These are phyloP conservation scores for Epichloe glyceriae DNA, from an alignment of 2,329 filamentous ascomycete species.

Conservation along the genomic window DNA sequence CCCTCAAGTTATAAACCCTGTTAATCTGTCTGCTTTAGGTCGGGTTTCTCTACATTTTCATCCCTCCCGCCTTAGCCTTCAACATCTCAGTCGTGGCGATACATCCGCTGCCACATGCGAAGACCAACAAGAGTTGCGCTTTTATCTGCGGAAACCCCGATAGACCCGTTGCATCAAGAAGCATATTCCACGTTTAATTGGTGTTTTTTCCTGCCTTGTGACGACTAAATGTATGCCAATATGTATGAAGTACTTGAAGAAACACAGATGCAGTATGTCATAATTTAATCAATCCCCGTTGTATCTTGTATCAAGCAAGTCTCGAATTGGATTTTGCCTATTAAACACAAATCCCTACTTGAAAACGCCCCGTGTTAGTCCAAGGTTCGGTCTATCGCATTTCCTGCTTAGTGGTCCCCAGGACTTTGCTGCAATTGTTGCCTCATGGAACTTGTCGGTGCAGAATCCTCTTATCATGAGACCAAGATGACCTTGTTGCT, in stretches of 20 bases:
- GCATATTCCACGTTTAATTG: background rate
- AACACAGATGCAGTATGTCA: background rate
- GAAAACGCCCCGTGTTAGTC: background rate
- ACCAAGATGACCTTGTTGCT: constrained; percentile 1
- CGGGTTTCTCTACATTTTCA: no score
- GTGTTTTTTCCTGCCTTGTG: background rate
- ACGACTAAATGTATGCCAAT: background rate
- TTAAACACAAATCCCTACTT: background rate
- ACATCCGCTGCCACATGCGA: no score
- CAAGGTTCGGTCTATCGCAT: background rate
- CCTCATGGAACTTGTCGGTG: background rate
- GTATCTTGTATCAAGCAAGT: background rate
- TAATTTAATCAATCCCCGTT: background rate
- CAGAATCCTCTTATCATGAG: background rate
- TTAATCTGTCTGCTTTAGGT: no score
- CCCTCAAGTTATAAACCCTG: no score
- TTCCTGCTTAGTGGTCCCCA: constrained; percentile 5
- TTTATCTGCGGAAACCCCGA: background rate
- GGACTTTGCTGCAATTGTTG: background rate
- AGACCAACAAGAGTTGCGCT: no score
- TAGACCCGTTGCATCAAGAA: background rate
- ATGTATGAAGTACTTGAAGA: constrained; percentile 1
- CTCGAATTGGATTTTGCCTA: background rate
- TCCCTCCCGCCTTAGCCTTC: no score
- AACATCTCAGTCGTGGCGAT: no score